Evolutionary conservation across 2,329 filamentous ascomycete genomes (phyloP).

Genomic region (Verticillium longisporum): DNA sequence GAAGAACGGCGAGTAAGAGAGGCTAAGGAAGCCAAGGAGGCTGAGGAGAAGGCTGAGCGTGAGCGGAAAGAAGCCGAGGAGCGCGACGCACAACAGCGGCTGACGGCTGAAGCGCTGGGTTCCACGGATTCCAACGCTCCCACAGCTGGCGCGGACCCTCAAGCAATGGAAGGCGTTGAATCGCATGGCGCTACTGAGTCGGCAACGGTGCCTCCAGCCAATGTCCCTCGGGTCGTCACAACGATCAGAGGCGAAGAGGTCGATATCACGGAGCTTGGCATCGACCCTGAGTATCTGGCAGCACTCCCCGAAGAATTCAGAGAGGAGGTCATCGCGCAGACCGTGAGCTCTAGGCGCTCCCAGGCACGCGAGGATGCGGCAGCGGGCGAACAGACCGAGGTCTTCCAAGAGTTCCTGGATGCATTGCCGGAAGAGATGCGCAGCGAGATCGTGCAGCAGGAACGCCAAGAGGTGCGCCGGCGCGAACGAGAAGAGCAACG

Average conservation of each 20-base stretch:
- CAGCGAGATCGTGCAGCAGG: conserved; percentile 83
- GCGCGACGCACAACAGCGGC: conserved; percentile 52
- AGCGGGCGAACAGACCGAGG: conserved; percentile 71
- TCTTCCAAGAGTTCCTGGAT: conserved; percentile 89
- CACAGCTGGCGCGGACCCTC: conserved; percentile 22
- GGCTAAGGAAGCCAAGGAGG: conserved; percentile 67
- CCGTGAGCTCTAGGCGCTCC: conserved; percentile 75
- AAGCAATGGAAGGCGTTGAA: conserved; percentile 75
- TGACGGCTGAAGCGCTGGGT: conserved; percentile 45
- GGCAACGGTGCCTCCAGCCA: conserved; percentile 19
- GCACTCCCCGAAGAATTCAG: conserved; percentile 96
- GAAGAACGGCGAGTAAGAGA: conserved; percentile 61
- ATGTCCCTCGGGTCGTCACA: conserved; percentile 60
- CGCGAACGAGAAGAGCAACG: conserved; percentile 78
- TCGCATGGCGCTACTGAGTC: conserved; percentile 30
- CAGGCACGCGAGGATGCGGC: conserved; percentile 63
- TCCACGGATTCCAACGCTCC: conserved; percentile 25
- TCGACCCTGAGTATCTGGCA: conserved; percentile 89
- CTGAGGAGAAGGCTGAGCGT: conserved; percentile 57
- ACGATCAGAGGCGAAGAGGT: conserved; percentile 80
- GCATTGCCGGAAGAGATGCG: conserved; percentile 87
- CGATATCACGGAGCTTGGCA: conserved; percentile 90
- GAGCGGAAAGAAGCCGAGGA: conserved; percentile 69
- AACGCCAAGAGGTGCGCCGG: conserved; percentile 80
- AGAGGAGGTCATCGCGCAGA: conserved; percentile 91